Evolutionary conservation across 1,284 basidiomycete genomes (phyloP).

Genomic region (Ceratobasidium theobromae): DNA sequence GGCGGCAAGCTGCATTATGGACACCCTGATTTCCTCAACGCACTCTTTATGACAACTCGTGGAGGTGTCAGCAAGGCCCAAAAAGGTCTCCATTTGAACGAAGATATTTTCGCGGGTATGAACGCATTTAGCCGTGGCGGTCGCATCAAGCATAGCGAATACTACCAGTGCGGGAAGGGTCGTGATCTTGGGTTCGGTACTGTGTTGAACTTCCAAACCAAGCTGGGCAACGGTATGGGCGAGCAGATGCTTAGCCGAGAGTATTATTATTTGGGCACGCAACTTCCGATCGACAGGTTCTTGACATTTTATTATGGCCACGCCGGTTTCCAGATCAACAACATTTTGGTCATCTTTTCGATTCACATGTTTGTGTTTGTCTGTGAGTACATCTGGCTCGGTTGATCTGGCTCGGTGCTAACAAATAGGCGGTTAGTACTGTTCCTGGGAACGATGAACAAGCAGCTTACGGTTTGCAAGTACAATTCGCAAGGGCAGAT

Average conservation of each 20-base stretch:
- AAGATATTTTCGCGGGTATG: conserved; percentile 99
- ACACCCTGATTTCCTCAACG: conserved; percentile 98
- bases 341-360: conserved; percentile 95
- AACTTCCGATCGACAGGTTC: conserved; percentile 97
- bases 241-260: conserved; percentile 99
- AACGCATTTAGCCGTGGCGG: conserved; percentile 96
- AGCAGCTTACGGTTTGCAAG: conserved; percentile 73
- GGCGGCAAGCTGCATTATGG: conserved; percentile 99
- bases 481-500: conserved; percentile 52
- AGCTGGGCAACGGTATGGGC: conserved; percentile 99
- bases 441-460: conserved; percentile 88
- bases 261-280: conserved; percentile 98
- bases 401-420: conserved; percentile 34
- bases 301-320: conserved; percentile 99
- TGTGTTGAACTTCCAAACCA: conserved; percentile 99
- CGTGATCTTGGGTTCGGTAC: conserved; percentile 99
- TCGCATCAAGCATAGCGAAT: conserved; percentile 99
- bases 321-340: conserved; percentile 99
- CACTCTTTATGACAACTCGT: conserved; percentile 96
- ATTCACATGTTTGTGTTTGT: conserved; percentile 91
- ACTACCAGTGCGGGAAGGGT: conserved; percentile 98
- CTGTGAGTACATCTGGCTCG: conserved; percentile 52
- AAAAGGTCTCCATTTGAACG: conserved; percentile 97
- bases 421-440: conserved; percentile 58
- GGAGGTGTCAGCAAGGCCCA: conserved; percentile 99